Evolutionary conservation across 2,329 filamentous ascomycete genomes (phyloP), one percentile per base, ranked within the genome.

Genomic region (Cladobotryum protrusum): DNA sequence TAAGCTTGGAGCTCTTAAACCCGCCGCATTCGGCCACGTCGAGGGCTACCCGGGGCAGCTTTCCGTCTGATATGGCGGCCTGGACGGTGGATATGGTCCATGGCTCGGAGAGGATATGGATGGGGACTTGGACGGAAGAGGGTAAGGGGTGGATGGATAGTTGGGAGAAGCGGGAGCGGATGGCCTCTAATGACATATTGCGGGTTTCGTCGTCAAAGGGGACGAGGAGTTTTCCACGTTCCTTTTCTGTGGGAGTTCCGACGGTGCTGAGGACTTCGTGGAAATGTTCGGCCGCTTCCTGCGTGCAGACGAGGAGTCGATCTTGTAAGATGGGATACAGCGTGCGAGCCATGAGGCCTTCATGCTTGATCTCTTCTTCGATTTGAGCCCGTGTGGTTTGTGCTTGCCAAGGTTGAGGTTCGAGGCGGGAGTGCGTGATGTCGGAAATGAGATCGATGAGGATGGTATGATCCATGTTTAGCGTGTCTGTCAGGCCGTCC

Each of bases 391-490:
- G 54, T 5, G 67, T 70, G 3, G 62, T 63, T 12, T 50, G 53
- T 3, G 59, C 61, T 41, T 70, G 66, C 63, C 66, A 70, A 3
- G 61, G 58, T 48, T 66, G 57, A 1, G 64, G 61, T 15, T 63
- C 53, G 5, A 71, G 65, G 3, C 54, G 48, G 8, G 59, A 50
- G 36, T 72, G 69, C 1, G 68, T 72, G 12, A 71, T 59, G 45
- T 72, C 70, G 1, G 69, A 71, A 33, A 68, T 63, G 24, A 72
- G 59, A 39, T 69, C 66, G 37, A 72, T 65, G 13, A 72, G 64
- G 37, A 71, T 62, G 5, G 69, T 70, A 48, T 71, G 69, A 40
- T 72, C 70, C 47, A 72, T 58, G 51, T 72, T 72, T 17, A 72
- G 50, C 4, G 65, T 68, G 0, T 54, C 15, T 4, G 69, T 69